These are phyloP conservation scores for Kentomonas sorsogonicus DNA, from an alignment of 208 protist genomes.

Conservation along the genomic window DNA sequence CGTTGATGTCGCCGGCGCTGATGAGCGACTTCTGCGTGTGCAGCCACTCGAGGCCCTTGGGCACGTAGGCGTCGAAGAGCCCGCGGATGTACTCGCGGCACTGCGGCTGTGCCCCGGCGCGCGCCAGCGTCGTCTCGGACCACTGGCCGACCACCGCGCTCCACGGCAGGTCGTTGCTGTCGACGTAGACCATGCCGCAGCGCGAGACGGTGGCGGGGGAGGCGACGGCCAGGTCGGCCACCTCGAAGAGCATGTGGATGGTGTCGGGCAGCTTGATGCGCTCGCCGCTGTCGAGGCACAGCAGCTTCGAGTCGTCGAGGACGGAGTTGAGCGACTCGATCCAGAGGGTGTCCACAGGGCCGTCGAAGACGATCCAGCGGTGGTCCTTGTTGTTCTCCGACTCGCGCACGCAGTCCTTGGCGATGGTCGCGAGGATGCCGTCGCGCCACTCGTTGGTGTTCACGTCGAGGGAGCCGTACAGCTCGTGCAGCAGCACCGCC, in stretches of 20 bases:
- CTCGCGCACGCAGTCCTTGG: constrained; percentile 84
- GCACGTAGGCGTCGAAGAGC: constrained; percentile 87
- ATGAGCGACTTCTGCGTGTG: constrained; percentile 80
- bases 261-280: constrained; percentile 95
- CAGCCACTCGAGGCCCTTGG: constrained; percentile 87
- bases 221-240: constrained; percentile 95
- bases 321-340: constrained; percentile 99
- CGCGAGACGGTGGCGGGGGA: constrained; percentile 97
- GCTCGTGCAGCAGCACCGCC: constrained; percentile 94
- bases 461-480: constrained; percentile 95
- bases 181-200: constrained; percentile 98
- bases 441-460: constrained; percentile 94
- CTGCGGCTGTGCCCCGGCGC: constrained; percentile 41
- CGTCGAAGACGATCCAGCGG: constrained; percentile 98
- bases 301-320: constrained; percentile 97
- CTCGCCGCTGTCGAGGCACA: constrained; percentile 97
- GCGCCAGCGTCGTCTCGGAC: constrained; percentile 70
- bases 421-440: constrained; percentile 88
- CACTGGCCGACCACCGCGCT: constrained; percentile 87
- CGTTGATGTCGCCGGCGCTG: constrained; percentile 85
- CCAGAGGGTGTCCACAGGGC: constrained; percentile 98
- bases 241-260: constrained; percentile 97
- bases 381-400: constrained; percentile 76
- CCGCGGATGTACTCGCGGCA: constrained; percentile 80
- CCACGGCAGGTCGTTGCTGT: constrained; percentile 91